Percentiles rank a stretch among this genome's conserved stretches.
Evolutionary conservation across 140 eudicot species (phyloP).

Genomic region (Erigeron philadelphicus): DNA sequence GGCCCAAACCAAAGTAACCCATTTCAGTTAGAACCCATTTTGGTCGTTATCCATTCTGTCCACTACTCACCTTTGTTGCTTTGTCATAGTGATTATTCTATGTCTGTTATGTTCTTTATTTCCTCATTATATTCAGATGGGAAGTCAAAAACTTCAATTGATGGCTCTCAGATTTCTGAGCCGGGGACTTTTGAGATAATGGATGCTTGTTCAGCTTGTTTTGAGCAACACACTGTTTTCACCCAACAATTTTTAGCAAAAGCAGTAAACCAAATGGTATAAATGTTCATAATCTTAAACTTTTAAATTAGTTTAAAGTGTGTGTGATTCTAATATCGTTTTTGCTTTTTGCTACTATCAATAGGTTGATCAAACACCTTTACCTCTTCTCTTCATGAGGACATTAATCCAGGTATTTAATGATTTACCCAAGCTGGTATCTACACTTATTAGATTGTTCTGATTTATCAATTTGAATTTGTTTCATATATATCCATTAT

Average conservation of each 20-base stretch:
- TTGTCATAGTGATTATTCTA: not conserved
- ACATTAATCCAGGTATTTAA: constrained; percentile 89
- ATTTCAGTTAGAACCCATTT: not conserved
- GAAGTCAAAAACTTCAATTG: constrained; percentile 60
- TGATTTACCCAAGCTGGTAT: constrained; percentile 92
- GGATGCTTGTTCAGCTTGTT: constrained; percentile 96
- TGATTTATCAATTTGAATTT: not conserved
- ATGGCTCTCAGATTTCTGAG: constrained; percentile 74
- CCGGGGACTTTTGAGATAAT: constrained; percentile 65
- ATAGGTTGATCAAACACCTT: constrained; percentile 86
- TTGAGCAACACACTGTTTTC: constrained; percentile 93
- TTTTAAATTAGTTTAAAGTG: constrained; percentile 10
- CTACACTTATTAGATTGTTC: not conserved
- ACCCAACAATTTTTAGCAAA: constrained; percentile 86
- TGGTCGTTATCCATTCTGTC: not conserved
- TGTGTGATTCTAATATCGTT: not conserved
- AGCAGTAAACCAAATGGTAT: constrained; percentile 90
- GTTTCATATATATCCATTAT: not conserved
- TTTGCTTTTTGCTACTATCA: constrained; percentile 1
- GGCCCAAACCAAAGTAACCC: not conserved
- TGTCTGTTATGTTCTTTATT: too few species aligned
- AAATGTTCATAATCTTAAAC: not conserved
- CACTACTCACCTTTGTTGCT: not conserved
- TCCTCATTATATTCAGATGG: constrained; percentile 38
- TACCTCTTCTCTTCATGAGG: constrained; percentile 93